Percentiles rank a stretch among this genome's conserved stretches.
Evolutionary conservation across 306 rosid species (phyloP).

Genomic region (Quercus dentata): DNA sequence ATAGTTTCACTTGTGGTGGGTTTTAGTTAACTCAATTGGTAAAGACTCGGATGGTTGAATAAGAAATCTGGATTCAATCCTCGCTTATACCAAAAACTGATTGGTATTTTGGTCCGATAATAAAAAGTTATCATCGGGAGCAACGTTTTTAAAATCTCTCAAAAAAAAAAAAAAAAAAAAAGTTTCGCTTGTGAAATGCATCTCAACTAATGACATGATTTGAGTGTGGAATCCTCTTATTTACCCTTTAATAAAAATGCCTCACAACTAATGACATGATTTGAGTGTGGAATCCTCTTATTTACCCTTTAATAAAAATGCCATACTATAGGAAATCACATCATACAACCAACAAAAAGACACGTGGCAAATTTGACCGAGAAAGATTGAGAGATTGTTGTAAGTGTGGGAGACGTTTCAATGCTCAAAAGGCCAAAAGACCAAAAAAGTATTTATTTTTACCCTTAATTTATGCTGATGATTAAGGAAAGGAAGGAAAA

Average conservation of each 20-base stretch:
- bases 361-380: background rate
- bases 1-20: too few relatives aligned
- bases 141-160: too few relatives aligned
- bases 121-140: accelerated
- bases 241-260: too few relatives aligned
- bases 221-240: too few relatives aligned
- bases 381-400: background rate
- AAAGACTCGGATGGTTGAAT: too few relatives aligned
- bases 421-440: background rate
- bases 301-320: background rate
- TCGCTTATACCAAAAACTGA: accelerated
- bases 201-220: too few relatives aligned
- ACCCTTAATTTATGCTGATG: constrained; percentile 3
- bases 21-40: too few relatives aligned
- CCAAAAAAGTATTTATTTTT: background rate
- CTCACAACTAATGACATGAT: too few relatives aligned
- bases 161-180: too few relatives aligned
- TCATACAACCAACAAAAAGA: background rate
- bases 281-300: too few relatives aligned
- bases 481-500: background rate
- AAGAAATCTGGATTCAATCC: accelerated
- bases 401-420: constrained; percentile 1
- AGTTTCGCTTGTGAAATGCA: too few relatives aligned
- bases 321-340: background rate
- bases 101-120: accelerated